phyloP scores from a whole-genome alignment of 2,329 filamentous ascomycete species.

The Colletotrichum musicola region DNA sequence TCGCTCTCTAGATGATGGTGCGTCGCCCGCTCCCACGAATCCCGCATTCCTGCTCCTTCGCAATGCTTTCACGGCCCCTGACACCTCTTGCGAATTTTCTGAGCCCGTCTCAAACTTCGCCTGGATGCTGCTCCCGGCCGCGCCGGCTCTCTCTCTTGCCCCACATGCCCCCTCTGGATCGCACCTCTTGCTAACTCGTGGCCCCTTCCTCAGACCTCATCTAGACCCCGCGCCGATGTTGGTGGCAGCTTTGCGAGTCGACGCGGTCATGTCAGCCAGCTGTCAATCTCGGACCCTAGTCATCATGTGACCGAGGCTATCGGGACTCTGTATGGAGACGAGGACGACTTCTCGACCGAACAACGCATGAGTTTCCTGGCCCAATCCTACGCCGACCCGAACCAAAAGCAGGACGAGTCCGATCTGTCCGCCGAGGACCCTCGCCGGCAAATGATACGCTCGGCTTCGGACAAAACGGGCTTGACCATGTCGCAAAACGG shows the following conservation, averaged over 20 bases:
- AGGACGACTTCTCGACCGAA: slow-evolving; percentile 71
- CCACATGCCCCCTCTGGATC: background rate
- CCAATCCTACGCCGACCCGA: slow-evolving; percentile 66
- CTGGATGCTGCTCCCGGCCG: background rate
- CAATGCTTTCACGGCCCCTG: background rate
- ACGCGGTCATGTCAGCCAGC: slow-evolving; percentile 69
- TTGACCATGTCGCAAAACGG: slow-evolving; percentile 46
- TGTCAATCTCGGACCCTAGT: slow-evolving; percentile 85
- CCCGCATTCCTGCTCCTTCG: background rate
- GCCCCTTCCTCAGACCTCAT: slow-evolving; percentile 63
- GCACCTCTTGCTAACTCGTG: slow-evolving; percentile 42
- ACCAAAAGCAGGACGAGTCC: slow-evolving; percentile 50
- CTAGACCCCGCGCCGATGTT: slow-evolving; percentile 67
- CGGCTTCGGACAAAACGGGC: slow-evolving; percentile 59
- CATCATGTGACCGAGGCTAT: slow-evolving; percentile 97
- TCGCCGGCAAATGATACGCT: slow-evolving; percentile 57
- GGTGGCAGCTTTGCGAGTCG: slow-evolving; percentile 69
- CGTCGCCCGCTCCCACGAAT: slow-evolving; percentile 44
- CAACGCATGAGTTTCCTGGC: slow-evolving; percentile 78
- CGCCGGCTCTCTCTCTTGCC: slow-evolving; percentile 7
- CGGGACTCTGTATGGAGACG: slow-evolving; percentile 88
- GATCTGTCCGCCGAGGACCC: slow-evolving; percentile 50
- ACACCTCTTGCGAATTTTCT: background rate
- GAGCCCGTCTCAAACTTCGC: background rate
- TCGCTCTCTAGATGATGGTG: slow-evolving; percentile 63